These are phyloP conservation scores for Cochlearia excelsa DNA, from an alignment of 345 rosid genomes.

Conservation along the genomic window DNA sequence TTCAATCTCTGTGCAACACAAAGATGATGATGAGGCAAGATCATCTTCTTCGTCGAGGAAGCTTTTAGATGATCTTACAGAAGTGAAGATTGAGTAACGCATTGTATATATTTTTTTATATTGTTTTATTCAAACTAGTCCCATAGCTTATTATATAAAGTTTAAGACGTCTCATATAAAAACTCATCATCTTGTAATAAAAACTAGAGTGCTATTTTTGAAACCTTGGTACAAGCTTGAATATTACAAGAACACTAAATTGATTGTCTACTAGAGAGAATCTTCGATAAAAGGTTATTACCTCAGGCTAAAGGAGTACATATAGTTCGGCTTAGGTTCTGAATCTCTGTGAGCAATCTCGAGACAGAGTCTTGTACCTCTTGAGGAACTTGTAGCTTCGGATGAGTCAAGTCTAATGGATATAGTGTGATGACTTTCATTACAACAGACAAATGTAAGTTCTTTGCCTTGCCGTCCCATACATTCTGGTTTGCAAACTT, in stretches of 20 bases:
- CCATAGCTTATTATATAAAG: too few species aligned
- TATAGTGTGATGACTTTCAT: conserved; percentile 60
- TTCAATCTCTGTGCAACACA: conserved; percentile 39
- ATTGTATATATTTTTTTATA: not conserved
- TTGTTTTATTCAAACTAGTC: not conserved
- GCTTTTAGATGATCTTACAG: conserved; percentile 29
- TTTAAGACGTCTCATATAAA: too few species aligned
- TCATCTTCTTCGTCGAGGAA: conserved; percentile 29
- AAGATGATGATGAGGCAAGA: conserved; percentile 23
- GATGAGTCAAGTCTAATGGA: conserved; percentile 51
- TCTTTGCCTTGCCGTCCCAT: conserved; percentile 43
- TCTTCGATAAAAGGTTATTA: conserved; percentile 4
- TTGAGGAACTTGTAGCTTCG: conserved; percentile 46
- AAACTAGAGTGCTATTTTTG: too few species aligned
- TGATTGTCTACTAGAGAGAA: conserved; percentile 3
- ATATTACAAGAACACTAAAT: not conserved
- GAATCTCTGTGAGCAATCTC: conserved; percentile 48
- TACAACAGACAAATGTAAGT: conserved; percentile 48
- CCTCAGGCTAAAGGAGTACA: conserved; percentile 34
- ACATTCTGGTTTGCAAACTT: conserved; percentile 54
- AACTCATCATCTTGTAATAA: too few species aligned
- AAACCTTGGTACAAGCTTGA: not conserved
- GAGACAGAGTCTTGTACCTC: conserved; percentile 54
- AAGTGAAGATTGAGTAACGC: conserved; percentile 28
- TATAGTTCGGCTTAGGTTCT: conserved; percentile 50